Evolutionary conservation across 2,329 filamentous ascomycete genomes (phyloP), one percentile per base, ranked within the genome.

Genomic region (Neurospora crassa): DNA sequence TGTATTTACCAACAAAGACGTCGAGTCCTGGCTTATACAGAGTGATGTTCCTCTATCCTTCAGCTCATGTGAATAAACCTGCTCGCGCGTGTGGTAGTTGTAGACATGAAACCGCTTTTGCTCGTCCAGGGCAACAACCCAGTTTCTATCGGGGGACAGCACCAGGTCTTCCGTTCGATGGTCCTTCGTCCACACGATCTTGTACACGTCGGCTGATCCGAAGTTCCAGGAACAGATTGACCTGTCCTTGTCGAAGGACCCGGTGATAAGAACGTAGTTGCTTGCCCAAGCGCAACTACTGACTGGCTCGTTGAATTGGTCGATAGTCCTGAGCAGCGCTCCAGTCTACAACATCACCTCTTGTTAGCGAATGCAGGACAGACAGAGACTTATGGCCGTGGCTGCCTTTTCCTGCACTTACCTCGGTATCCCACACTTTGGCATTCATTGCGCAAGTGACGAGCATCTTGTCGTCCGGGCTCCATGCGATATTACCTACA

Each of bases 211-310:
- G 24, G 91, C 91, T 63, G 18, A 5, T 2, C 85, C 81, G 5
- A 91, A 80, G 75, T 88, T 88, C 88, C 92, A 96, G 69, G 92
- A 89, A 69, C 89, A 89, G 18, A 97, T 81, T 53, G 91, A 88
- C 34, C 85, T 84, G 11, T 83, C 83, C 71, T 86, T 87, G 75
- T 94, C 91, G 41, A 96, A 87, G 10, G 91, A 91, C 3, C 92
- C 93, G 1, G 94, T 90, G 59, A 97, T 87, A 76, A 98, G 94
- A 0, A 88, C 89, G 73, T 89, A 83, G 77, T 97, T 91, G 0
- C 90, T 87, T 6, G 92, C 87, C 95, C 96, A 99, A n/a, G 92
- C 91, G 72, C 94, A 96, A 71, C 92, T 90, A 67, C 92, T 97
- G 45, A 97, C 92, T 0, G 94, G 92, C 76, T 97, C 91, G n/a